These are phyloP conservation scores for Boletellus sp. DNA, from an alignment of 768 basidiomycete genomes.

Conservation along the genomic window DNA sequence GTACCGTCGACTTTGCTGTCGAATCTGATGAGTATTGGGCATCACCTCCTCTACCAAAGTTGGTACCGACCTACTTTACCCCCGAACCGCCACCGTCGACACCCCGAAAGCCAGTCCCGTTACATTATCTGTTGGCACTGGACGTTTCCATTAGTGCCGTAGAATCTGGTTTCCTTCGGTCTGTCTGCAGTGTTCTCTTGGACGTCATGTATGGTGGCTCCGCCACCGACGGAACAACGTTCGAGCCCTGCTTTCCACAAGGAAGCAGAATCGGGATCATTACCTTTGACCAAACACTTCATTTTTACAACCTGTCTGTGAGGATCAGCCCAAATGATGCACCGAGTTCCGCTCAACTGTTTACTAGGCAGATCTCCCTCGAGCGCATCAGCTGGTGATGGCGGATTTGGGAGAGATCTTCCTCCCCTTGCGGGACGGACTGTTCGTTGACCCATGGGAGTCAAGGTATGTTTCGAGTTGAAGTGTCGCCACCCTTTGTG, in stretches of 20 bases:
- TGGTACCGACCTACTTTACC: slow-evolving; percentile 52
- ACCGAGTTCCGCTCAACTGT: slow-evolving; percentile 17
- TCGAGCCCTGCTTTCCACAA: slow-evolving; percentile 50
- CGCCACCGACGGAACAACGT: slow-evolving; percentile 37
- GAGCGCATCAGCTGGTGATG: slow-evolving; percentile 72
- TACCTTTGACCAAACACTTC: slow-evolving; percentile 75
- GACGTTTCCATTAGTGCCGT: slow-evolving; percentile 76
- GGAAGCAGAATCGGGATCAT: slow-evolving; percentile 68
- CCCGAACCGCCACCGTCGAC: slow-evolving; percentile 45
- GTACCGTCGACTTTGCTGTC: slow-evolving; percentile 89
- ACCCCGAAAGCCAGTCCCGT: slow-evolving; percentile 52
- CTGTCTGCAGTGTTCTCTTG: slow-evolving; percentile 61
- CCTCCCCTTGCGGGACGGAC: slow-evolving; percentile 63
- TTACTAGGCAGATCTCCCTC: slow-evolving; percentile 41
- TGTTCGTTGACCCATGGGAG: slow-evolving; percentile 73
- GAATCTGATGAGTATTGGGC: slow-evolving; percentile 81
- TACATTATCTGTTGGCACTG: slow-evolving; percentile 82
- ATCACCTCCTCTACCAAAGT: slow-evolving; percentile 52
- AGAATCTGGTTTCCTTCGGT: slow-evolving; percentile 62
- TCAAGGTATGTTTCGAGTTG: slow-evolving; percentile 51
- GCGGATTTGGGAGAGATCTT: slow-evolving; percentile 93
- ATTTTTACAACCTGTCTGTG: slow-evolving; percentile 89
- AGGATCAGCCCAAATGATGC: slow-evolving; percentile 26
- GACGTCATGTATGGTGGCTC: slow-evolving; percentile 61
- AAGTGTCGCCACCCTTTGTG: neutral